Percentiles rank a stretch among this genome's conserved stretches.
phyloP scores from a whole-genome alignment of 768 basidiomycete genomes.

The Tylopilus rubrobrunneus region DNA sequence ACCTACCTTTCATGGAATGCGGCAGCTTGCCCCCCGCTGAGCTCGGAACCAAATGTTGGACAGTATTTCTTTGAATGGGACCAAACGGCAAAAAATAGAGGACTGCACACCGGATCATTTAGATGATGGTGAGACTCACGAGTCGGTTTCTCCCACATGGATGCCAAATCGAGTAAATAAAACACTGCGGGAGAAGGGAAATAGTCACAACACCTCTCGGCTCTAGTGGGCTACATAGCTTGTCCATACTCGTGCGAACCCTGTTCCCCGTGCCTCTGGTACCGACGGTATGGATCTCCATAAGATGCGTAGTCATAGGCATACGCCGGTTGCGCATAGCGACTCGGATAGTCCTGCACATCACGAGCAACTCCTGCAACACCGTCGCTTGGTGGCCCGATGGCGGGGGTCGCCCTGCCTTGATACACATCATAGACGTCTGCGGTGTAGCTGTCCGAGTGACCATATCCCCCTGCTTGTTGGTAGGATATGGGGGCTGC shows the following conservation, averaged over 20 bases:
- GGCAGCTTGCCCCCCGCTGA: background rate
- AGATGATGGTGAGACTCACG: background rate
- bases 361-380: conserved; percentile 36
- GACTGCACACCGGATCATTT: background rate
- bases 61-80: background rate
- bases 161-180: conserved; percentile 25
- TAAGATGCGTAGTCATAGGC: conserved; percentile 28
- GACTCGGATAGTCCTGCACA: conserved; percentile 35
- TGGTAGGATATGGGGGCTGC: conserved; percentile 59
- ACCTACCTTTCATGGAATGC: too few species aligned
- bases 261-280: conserved; percentile 30
- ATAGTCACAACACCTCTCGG: conserved; percentile 15
- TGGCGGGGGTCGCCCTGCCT: conserved; percentile 40
- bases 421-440: conserved; percentile 57
- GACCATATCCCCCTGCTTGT: conserved; percentile 19
- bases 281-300: conserved; percentile 25
- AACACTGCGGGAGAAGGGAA: conserved; percentile 19
- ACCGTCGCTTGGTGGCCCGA: conserved; percentile 31
- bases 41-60: background rate
- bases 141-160: background rate
- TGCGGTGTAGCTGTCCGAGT: conserved; percentile 33
- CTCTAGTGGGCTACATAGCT: conserved; percentile 26
- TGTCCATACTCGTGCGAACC: conserved; percentile 30
- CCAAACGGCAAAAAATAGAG: background rate
- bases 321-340: conserved; percentile 21